Conservation (phyloP, 2,329 filamentous ascomycete genomes). For the Mycosphaerella arachidis region DNA sequence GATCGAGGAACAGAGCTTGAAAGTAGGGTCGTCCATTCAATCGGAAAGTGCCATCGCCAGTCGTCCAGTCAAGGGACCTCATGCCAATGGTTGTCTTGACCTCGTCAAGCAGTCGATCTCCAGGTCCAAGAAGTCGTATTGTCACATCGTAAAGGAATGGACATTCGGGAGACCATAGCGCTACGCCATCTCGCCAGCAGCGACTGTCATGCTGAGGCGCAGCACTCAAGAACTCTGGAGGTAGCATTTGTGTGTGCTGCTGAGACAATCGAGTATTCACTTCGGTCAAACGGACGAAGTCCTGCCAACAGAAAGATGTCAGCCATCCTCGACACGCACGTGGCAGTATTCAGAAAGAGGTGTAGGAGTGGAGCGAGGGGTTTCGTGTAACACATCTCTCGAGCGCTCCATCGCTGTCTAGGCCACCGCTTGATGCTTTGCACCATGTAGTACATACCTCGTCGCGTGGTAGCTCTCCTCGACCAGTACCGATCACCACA, state of each 20-base stretch:
- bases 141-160: constrained; percentile 54
- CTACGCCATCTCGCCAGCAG: constrained; percentile 53
- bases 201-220: constrained; percentile 37
- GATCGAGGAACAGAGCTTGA: constrained; percentile 57
- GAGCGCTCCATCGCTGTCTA: too few relatives aligned
- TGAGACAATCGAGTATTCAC: constrained; percentile 48
- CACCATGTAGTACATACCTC: constrained; percentile 21
- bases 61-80: constrained; percentile 56
- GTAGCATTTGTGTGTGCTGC: constrained; percentile 39
- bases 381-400: too few relatives aligned
- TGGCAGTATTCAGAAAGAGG: too few relatives aligned
- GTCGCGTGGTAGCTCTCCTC: constrained; percentile 46
- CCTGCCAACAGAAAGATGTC: constrained; percentile 8
- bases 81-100: constrained; percentile 59
- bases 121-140: constrained; percentile 48
- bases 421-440: too few relatives aligned
- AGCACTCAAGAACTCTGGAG: constrained; percentile 32
- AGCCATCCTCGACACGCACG: too few relatives aligned
- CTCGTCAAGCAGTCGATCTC: constrained; percentile 47
- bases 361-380: too few relatives aligned
- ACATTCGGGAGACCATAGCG: constrained; percentile 58
- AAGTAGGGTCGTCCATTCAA: constrained; percentile 58
- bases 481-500: constrained; percentile 43
- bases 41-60: constrained; percentile 55
- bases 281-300: constrained; percentile 43